Evolutionary conservation across 2,329 filamentous ascomycete genomes (phyloP), one percentile per base, ranked within the genome.

Genomic region (Colletotrichum agaves): DNA sequence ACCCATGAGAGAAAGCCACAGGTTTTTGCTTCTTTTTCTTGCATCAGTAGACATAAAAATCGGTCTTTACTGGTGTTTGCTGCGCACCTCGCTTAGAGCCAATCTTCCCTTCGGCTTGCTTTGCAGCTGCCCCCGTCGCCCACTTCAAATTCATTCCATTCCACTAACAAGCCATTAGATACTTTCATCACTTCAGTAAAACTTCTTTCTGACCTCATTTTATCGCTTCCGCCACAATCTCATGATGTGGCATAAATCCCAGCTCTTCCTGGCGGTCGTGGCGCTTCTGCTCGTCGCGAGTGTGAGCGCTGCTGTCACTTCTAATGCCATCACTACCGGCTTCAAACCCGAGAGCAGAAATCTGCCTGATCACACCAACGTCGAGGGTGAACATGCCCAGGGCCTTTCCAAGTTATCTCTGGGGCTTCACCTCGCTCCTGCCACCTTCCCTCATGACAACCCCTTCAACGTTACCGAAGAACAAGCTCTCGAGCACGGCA

Each of bases 391-490:
- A 15, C 35, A 13, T 10, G 33, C 17, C 10, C 33, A 43, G 35
- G 47, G 3, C 15, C 21, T n/a, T 17, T 31, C 63, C 23, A 63
- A 58, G n/a, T 17, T 50, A 11, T 12, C 60, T 15, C 47, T 63
- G 19, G 63, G 60, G 11, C n/a, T 19, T 11, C 59, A 58, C 12
- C 60, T 63, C n/a, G 50, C 44, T n/a, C 52, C 64, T 17, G 46
- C 21, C 35, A 52, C 44, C 12, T 63, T 67, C 6, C 60, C 52
- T 31, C 44, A 52, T 15, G 52, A 67, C 2, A 67, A 58, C 3
- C 52, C 64, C 10, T 47, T 63, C 5, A 52, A 63, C n/a, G 37
- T 63, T 35, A 67, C 60, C 19, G 64, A 67, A 44, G 44, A 67
- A 31, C 23, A 67, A 19, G 64, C 64, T 10, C 52, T 39, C 60